Conservation (phyloP, 768 basidiomycete genomes). For the Suillus lakei region DNA sequence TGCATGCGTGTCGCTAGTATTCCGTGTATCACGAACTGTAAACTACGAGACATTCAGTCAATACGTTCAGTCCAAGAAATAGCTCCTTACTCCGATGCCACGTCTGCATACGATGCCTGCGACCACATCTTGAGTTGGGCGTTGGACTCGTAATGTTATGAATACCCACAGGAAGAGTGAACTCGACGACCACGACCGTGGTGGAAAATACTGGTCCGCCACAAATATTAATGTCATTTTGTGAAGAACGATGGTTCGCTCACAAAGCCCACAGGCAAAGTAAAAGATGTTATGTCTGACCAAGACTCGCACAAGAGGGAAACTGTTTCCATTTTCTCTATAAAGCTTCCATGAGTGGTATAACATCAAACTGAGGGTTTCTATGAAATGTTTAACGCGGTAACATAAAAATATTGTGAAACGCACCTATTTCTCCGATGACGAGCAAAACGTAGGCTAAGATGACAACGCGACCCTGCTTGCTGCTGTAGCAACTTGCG, state of each 20-base stretch:
- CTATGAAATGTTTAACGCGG: background rate
- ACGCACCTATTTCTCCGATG: background rate
- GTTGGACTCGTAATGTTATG: background rate
- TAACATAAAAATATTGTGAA: background rate
- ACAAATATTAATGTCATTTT: too few species aligned
- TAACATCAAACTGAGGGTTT: background rate
- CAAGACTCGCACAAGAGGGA: too few species aligned
- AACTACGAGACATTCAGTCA: too few species aligned
- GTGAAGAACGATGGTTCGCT: too few species aligned
- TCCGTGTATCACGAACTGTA: too few species aligned
- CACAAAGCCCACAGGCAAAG: too few species aligned
- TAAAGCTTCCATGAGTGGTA: background rate
- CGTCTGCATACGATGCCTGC: background rate
- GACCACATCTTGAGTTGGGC: background rate
- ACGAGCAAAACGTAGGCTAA: background rate
- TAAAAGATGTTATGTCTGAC: too few species aligned
- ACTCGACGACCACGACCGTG: background rate
- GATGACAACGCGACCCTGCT: background rate
- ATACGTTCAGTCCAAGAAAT: background rate
- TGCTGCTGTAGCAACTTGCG: background rate
- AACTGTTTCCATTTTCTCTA: background rate
- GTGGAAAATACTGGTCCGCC: background rate
- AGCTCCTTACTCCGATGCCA: background rate
- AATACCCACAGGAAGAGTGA: background rate
- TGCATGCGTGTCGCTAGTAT: too few species aligned